Conservation (phyloP, 306 rosid genomes). For the Quercus cerris region DNA sequence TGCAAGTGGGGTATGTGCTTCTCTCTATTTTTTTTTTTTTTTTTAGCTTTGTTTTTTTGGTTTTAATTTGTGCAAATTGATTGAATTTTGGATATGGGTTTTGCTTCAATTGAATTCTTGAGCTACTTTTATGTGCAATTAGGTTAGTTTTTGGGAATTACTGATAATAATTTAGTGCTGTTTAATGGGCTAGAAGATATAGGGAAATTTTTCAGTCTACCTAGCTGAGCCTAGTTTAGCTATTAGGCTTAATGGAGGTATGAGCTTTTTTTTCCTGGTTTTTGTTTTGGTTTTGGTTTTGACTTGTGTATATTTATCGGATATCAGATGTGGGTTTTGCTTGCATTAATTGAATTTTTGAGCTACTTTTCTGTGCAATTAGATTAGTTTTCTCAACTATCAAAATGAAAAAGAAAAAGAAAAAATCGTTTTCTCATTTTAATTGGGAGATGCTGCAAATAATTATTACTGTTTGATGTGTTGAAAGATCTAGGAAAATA, state of each 20-base stretch:
- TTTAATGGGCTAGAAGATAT: constrained; percentile 1
- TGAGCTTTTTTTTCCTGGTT: background rate
- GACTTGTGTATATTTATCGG: background rate
- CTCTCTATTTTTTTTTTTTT: background rate
- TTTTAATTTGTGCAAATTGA: background rate
- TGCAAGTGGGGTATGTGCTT: constrained; percentile 86
- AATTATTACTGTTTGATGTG: background rate
- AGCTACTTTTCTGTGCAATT: background rate
- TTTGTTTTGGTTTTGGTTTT: background rate
- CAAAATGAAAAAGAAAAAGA: too few relatives aligned
- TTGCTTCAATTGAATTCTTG: constrained; percentile 7
- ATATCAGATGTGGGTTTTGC: constrained; percentile 2
- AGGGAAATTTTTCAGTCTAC: background rate
- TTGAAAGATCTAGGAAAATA: constrained; percentile 4
- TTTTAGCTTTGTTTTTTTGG: background rate
- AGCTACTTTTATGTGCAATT: background rate
- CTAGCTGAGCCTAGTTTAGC: background rate
- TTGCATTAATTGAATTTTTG: background rate
- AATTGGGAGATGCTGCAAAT: background rate
- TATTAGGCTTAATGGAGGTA: constrained; percentile 49
- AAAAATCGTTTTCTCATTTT: background rate
- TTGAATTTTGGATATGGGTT: background rate
- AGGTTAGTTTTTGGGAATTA: background rate
- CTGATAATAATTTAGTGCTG: background rate
- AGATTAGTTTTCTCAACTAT: background rate